Conservation (phyloP, 2,329 filamentous ascomycete genomes). For the Aureobasidium pullulans region DNA sequence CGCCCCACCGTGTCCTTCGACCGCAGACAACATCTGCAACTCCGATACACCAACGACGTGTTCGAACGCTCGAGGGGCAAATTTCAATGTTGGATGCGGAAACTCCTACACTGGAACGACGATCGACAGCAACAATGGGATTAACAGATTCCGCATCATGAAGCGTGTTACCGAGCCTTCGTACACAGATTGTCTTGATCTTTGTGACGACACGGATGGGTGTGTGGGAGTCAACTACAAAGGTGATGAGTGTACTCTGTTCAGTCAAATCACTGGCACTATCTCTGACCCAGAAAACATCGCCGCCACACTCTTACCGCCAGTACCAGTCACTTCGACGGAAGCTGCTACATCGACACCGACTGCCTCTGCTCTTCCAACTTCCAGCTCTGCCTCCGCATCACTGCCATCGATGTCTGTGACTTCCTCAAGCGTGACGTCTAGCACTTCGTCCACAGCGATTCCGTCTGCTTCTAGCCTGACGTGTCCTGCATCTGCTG, state of each 20-base stretch:
- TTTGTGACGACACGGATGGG: constrained; percentile 21
- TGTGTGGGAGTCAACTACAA: constrained; percentile 26
- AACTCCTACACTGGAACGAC: constrained; percentile 19
- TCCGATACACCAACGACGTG: background rate
- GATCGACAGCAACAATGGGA: constrained; percentile 17
- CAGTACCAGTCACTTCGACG: constrained; percentile 2
- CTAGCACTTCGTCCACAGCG: background rate
- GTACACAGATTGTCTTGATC: constrained; percentile 19
- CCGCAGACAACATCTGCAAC: constrained; percentile 3
- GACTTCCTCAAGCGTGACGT: background rate
- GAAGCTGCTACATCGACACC: background rate
- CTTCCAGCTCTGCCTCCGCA: background rate
- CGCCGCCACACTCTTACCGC: constrained; percentile 8
- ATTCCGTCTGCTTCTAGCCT: constrained; percentile 1
- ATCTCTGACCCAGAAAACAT: constrained; percentile 20
- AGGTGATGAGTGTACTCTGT: constrained; percentile 23
- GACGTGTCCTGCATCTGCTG: constrained; percentile 18
- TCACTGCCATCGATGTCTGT: background rate
- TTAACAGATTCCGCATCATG: background rate
- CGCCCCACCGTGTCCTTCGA: constrained; percentile 9
- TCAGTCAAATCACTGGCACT: constrained; percentile 23
- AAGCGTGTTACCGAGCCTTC: constrained; percentile 16
- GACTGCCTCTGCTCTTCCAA: background rate
- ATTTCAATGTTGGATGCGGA: constrained; percentile 20
- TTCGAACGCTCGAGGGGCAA: background rate